A percentile compares a stretch with the other conserved stretches of the same genome.
Conservation (phyloP, 1,284 basidiomycete genomes). For the Caloboletus inedulis region DNA sequence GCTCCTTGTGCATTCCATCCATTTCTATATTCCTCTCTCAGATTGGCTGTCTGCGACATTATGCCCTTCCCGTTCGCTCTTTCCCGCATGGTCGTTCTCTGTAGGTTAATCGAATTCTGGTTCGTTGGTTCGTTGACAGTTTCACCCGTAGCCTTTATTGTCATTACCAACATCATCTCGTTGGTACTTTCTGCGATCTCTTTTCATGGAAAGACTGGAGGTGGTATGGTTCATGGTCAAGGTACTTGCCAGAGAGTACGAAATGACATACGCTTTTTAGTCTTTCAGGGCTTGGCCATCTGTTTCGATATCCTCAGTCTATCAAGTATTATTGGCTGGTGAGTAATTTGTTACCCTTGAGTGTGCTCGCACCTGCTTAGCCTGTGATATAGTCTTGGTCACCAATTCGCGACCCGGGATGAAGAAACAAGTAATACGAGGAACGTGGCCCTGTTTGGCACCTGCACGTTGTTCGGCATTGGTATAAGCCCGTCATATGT, state of each 20-base stretch:
- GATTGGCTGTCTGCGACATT: conserved; percentile 24
- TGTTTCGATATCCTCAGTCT: conserved; percentile 14
- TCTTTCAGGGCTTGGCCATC: conserved; percentile 23
- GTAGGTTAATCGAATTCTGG: conserved; percentile 12
- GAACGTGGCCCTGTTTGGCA: conserved; percentile 23
- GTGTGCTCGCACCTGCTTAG: not conserved
- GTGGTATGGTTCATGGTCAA: conserved; percentile 18
- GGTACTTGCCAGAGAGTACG: not conserved
- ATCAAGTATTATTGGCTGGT: conserved; percentile 20
- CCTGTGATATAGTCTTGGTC: conserved; percentile 11
- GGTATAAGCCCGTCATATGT: conserved; percentile 13
- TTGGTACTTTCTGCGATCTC: conserved; percentile 16
- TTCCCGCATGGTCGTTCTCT: conserved; percentile 19
- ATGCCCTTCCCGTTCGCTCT: conserved; percentile 30
- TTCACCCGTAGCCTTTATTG: conserved; percentile 18
- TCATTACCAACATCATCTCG: conserved; percentile 13
- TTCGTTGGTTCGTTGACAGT: not conserved
- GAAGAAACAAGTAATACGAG: conserved; percentile 24
- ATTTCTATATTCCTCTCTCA: conserved; percentile 1
- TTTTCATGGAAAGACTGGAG: conserved; percentile 20
- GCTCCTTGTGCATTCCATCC: conserved; percentile 5
- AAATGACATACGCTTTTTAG: conserved; percentile 11
- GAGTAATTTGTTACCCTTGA: conserved; percentile 2
- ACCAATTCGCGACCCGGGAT: conserved; percentile 11
- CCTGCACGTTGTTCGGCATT: conserved; percentile 16